Conservation (phyloP, 306 rosid genomes). For the Lithocarpus polystachyus region DNA sequence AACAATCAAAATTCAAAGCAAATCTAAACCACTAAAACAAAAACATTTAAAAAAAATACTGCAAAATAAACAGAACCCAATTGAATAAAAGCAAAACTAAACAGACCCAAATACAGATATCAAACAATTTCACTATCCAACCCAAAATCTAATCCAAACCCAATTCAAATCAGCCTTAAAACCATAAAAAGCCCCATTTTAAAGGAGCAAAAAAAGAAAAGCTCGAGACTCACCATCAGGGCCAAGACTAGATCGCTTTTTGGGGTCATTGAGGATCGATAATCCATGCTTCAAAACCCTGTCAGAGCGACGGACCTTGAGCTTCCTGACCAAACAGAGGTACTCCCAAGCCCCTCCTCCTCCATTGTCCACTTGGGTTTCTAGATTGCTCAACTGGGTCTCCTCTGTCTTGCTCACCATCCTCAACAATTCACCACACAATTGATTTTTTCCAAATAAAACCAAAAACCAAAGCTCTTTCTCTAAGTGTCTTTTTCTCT, state of each 20-base stretch:
- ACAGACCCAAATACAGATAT: neutral
- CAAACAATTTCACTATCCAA: neutral
- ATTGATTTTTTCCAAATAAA: too few species aligned
- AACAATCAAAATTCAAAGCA: neutral
- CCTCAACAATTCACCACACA: conserved; percentile 26
- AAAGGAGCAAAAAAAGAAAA: neutral
- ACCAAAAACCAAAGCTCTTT: too few species aligned
- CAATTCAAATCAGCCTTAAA: neutral
- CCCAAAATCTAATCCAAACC: neutral
- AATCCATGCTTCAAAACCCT: conserved; percentile 82
- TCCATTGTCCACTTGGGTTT: conserved; percentile 92
- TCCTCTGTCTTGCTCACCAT: conserved; percentile 92
- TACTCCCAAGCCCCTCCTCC: conserved; percentile 99
- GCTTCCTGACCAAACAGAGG: conserved; percentile 71
- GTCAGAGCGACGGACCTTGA: conserved; percentile 84
- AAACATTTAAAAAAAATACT: neutral
- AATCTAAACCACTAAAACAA: neutral
- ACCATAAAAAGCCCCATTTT: conserved; percentile 5
- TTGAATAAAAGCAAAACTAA: neutral
- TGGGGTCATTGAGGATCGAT: conserved; percentile 75
- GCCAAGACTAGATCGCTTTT: conserved; percentile 71
- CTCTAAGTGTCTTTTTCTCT: too few species aligned
- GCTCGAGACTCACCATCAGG: conserved; percentile 52
- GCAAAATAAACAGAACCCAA: neutral
- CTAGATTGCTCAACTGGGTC: conserved; percentile 64